Evolutionary conservation across 2,329 filamentous ascomycete genomes (phyloP), one percentile per base, ranked within the genome.

Genomic region (Fusarium piperis): DNA sequence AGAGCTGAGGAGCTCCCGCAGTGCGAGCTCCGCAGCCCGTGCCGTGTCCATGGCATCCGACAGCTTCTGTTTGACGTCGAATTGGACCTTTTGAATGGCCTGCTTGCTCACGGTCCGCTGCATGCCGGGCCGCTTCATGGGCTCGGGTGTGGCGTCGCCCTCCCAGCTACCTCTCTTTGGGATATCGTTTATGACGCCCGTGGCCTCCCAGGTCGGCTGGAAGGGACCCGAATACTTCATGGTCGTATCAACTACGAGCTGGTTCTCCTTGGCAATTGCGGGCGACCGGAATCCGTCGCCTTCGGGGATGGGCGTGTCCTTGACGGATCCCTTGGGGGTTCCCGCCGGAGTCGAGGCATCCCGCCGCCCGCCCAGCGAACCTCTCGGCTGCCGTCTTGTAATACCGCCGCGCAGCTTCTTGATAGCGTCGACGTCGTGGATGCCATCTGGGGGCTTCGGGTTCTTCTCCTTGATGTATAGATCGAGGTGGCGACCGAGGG

Each of bases 391-490:
- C 66, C 95, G 88, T 71, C 95, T 88, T 28, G 95, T 98, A 80
- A 98, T 97, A 68, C 90, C 89, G 48, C 94, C 93, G 59, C 95
- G 90, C 77, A 97, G 85, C 81, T 92, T 93, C 74, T 89, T 89
- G 77, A 98, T 98, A 81, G 94, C 93, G 9, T 95, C 93, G 65
- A 98, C 93, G 83, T 97, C 88, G 82, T 98, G 95, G 51, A 97
- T 84, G 56, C 95, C 95, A 82, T 98, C 95, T 8, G 92, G 85
- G 2, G 91, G 88, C 81, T 95, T 96, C 2, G 95, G 94, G 80
- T 98, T 98, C 84, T 94, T 97, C 65, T 94, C 92, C 78, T 94
- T 95, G 77, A 98, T 95, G 81, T 97, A 98, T 39, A 97, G 89
- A 80, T 98, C 95, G 73, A 98, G 91, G 82, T 98, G 95, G 51